phyloP scores from a whole-genome alignment of 2,329 filamentous ascomycete species.

The Chalaropsis ovoidea region DNA sequence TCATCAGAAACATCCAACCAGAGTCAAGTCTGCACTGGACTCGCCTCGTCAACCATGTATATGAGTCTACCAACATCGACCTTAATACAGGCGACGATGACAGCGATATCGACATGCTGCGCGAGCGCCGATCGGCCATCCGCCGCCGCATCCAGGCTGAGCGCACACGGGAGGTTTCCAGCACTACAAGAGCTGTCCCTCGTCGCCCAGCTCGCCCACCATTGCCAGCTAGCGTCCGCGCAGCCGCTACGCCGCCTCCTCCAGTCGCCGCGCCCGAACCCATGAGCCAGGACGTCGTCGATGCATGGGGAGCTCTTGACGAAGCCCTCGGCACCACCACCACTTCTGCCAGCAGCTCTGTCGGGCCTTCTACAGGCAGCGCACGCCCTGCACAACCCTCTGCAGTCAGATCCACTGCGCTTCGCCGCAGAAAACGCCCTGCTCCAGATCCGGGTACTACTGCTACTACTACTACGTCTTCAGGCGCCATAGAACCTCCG shows the following conservation, averaged over 20 bases:
- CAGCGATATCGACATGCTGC: slow-evolving; percentile 31
- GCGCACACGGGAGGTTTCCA: slow-evolving; percentile 33
- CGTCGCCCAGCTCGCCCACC: slow-evolving; percentile 1
- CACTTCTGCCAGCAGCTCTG: slow-evolving; percentile 1
- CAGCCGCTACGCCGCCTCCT: not conserved
- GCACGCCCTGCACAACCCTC: not conserved
- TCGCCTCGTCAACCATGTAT: slow-evolving; percentile 50
- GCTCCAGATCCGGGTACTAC: not conserved
- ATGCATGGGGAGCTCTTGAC: slow-evolving; percentile 85
- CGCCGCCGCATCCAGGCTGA: slow-evolving; percentile 45
- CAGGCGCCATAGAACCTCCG: slow-evolving; percentile 37
- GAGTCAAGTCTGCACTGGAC: slow-evolving; percentile 59
- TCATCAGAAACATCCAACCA: slow-evolving; percentile 33
- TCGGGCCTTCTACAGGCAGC: not conserved
- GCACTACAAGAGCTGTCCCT: not conserved
- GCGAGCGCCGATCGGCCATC: slow-evolving; percentile 44
- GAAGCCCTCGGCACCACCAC: slow-evolving; percentile 56
- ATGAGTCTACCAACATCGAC: slow-evolving; percentile 62
- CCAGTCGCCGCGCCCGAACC: not conserved
- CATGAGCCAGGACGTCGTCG: slow-evolving; percentile 55
- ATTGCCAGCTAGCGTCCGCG: not conserved
- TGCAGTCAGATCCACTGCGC: not conserved
- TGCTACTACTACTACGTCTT: not conserved
- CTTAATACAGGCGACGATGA: slow-evolving; percentile 46
- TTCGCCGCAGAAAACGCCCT: slow-evolving; percentile 7